Percentiles rank a stretch among this genome's conserved stretches.
phyloP scores from a whole-genome alignment of 495 filamentous ascomycete species.

The Aspergillus affinis region DNA sequence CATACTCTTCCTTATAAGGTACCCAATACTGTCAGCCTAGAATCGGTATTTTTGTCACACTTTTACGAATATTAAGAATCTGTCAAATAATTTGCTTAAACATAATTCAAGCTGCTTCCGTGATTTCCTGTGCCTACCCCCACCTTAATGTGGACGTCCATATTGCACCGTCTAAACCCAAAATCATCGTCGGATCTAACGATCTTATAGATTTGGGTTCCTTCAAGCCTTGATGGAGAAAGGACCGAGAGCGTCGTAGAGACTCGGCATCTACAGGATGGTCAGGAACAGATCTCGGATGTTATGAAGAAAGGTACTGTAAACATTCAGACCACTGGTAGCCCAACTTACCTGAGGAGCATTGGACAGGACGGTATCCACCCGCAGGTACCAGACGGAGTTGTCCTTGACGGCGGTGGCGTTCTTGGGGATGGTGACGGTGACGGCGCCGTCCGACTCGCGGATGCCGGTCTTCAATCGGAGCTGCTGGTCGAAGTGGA shows the following conservation, averaged over 20 bases:
- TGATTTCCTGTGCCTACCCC: too few relatives aligned
- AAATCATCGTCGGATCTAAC: too few relatives aligned
- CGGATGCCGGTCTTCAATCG: constrained; percentile 26
- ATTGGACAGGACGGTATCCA: constrained; percentile 26
- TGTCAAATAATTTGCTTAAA: too few relatives aligned
- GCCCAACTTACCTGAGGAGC: constrained; percentile 34
- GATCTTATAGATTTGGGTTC: too few relatives aligned
- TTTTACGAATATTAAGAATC: too few relatives aligned
- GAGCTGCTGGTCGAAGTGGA: constrained; percentile 25
- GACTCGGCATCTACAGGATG: constrained; percentile 30
- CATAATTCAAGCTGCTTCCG: too few relatives aligned
- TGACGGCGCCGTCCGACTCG: constrained; percentile 21
- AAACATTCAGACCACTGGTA: too few relatives aligned
- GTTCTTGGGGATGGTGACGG: constrained; percentile 30
- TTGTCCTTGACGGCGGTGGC: constrained; percentile 32
- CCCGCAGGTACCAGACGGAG: constrained; percentile 36
- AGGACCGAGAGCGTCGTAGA: constrained; percentile 35
- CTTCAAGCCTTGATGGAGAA: constrained; percentile 17
- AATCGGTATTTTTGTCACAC: too few relatives aligned
- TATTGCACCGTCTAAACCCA: too few relatives aligned
- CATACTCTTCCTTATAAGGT: too few relatives aligned
- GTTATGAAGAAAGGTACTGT: background rate
- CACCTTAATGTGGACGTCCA: too few relatives aligned
- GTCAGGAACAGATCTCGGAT: background rate
- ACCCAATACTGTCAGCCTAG: too few relatives aligned